Evolutionary conservation across 441 rosid species (phyloP).

Genomic region (Metrosideros polymorpha): DNA sequence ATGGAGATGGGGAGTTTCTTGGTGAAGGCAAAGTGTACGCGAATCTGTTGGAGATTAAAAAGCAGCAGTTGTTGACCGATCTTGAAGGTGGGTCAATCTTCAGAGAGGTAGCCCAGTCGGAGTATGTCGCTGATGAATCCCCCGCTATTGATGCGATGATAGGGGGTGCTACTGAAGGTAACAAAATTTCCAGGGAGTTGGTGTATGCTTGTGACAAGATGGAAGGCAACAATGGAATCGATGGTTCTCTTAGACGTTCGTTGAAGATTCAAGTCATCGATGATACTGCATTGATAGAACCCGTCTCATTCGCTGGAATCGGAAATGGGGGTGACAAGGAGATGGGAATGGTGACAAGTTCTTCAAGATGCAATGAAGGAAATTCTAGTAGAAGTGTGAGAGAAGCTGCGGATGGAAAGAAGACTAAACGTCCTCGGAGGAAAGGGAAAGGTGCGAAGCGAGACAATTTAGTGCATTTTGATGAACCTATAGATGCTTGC

Average conservation of each 20-base stretch:
- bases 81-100: slow-evolving; percentile 43
- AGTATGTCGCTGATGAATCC: background rate
- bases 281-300: slow-evolving; percentile 55
- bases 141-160: background rate
- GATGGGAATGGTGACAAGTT: background rate
- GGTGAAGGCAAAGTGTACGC: background rate
- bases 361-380: slow-evolving; percentile 14
- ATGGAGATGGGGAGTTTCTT: background rate
- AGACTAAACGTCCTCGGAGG: slow-evolving; percentile 23
- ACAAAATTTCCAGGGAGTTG: slow-evolving; percentile 5
- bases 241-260: slow-evolving; percentile 26
- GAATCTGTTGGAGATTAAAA: slow-evolving; percentile 38
- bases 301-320: slow-evolving; percentile 21
- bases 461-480: slow-evolving; percentile 8
- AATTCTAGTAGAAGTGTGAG: slow-evolving; percentile 21
- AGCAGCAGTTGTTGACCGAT: slow-evolving; percentile 42
- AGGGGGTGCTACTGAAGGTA: background rate
- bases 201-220: slow-evolving; percentile 2
- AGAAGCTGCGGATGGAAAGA: slow-evolving; percentile 30
- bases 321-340: slow-evolving; percentile 21
- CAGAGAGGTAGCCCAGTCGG: background rate
- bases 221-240: slow-evolving; percentile 18
- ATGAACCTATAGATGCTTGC: slow-evolving; percentile 1
- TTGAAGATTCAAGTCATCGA: slow-evolving; percentile 52
- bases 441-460: slow-evolving; percentile 17